Base-by-base conservation (phyloP, 805 yeast genomes). In the Candida khao-thaluensis region DNA sequence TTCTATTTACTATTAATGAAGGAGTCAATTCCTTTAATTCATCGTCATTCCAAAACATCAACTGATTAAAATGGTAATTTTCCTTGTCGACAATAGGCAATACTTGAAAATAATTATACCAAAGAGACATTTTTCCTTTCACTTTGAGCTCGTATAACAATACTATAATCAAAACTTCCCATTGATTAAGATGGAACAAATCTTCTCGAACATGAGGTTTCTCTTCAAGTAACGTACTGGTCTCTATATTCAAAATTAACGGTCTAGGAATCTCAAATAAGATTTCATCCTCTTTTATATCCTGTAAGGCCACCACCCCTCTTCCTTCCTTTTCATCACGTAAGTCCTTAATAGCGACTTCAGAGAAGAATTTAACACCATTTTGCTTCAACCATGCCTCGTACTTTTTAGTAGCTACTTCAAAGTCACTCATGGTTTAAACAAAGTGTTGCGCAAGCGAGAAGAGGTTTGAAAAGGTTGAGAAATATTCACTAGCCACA, bases 151-250 rank as follows among this genome's bases (percentile, higher is more conserved):
- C 95, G 50, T 79, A 82, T 35, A 82, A 63, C 47, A 91, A 66
- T 12, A 81, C 71, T 27, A 87, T 54, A 30, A 90, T 81, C 43
- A 93, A 64, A 1, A 83, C 77, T 40, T 85, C 84, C 98, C 98
- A 91, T 32, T 81, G 83, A 35, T 72, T 73, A 35, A 79, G 64
- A 1, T 57, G 53, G 2, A 64, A 60, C 33, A 81, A 52, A 1
- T 66, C 54, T 2, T 57, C 66, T 23, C 52, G 50, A 7, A 59
- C 32, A 24, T 58, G 63, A 5, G 61, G 67, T 24, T 46, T 52
- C 11, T 66, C 57, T 8, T 49, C 30, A 0, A 64, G 39, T 14
- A 82, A 56, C 1, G 75, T 57, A 20, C 82, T 75, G 7, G 80
- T 82, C 12, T 72, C 74, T n/a, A 80, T 70, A 49, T 81, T 79